Base-by-base conservation (phyloP, 352 stramenopile species). In the Phytopythium litorale region DNA sequence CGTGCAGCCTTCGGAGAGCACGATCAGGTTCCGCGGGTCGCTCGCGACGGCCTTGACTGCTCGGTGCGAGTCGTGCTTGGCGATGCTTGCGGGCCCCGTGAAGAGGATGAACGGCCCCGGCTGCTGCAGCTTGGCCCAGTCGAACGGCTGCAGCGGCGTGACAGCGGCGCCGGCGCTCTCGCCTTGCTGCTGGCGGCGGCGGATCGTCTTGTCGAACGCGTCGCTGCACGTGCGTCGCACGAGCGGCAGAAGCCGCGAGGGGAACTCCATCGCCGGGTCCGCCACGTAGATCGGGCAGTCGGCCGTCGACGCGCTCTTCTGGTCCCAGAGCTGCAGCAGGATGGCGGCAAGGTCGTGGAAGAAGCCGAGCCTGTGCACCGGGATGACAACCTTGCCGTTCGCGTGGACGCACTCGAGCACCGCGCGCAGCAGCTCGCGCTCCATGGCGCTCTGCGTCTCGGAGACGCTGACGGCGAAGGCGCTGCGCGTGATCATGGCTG, bases 371-470 rank as follows among this genome's bases (percentile, higher is more conserved):
- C 74, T 76, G 57, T 91, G 87, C 12, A 96, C 72, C 0, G 87
- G 87, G 30, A 96, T 87, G 23, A 96, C 78, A 18, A 96, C 87
- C 78, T 96, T 96, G 33, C 87, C 87, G 15, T 79, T 73, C 3
- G 82, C 73, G n/a, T 64, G 66, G 46, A 96, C 70, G 50, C 84
- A 91, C 64, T 96, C 87, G 42, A 89, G 63, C 50, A 96, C 69
- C 19, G 87, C 85, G 28, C 88, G 88, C 55, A 90, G 75, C 3
- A 96, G 73, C 42, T 96, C 87, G 16, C 83, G 80, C 52, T 94
- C 87, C 75, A 96, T 93, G 3, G 75, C 70, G 9, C 72, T 91
- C 38, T 80, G 75, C 4, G 87, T 96, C 63, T 96, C 87, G 4
- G 87, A 96, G 3, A 96, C 85, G 0, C 83, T 88, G 21, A 94